Evolutionary conservation across 2,329 filamentous ascomycete genomes (phyloP).

Genomic region (Alternaria solani): DNA sequence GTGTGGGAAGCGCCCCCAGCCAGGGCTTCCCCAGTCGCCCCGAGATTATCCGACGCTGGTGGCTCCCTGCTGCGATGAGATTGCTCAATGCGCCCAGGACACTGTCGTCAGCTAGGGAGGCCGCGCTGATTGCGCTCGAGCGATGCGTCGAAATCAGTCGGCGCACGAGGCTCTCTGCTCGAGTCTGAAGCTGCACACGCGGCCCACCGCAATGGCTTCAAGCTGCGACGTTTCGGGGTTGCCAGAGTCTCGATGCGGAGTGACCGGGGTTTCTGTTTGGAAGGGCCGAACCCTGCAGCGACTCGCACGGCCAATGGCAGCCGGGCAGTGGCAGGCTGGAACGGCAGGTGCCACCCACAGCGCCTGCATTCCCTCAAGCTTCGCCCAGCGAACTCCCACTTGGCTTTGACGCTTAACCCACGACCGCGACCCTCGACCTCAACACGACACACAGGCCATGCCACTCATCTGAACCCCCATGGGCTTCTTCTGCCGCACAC

Average conservation of each 20-base stretch:
- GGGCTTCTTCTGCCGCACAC: constrained; percentile 32
- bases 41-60: constrained; percentile 4
- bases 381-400: constrained; percentile 35
- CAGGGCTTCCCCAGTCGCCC: not conserved
- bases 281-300: constrained; percentile 10
- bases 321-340: constrained; percentile 10
- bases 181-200: constrained; percentile 3
- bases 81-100: not conserved
- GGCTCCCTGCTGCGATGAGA: not conserved
- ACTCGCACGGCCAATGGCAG: constrained; percentile 5
- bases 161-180: not conserved
- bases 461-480: constrained; percentile 37
- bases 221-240: constrained; percentile 13
- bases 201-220: constrained; percentile 1
- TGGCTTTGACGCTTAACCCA: constrained; percentile 34
- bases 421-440: constrained; percentile 18
- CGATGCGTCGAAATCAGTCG: not conserved
- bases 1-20: not conserved
- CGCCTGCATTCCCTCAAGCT: constrained; percentile 20
- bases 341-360: constrained; percentile 22
- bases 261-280: constrained; percentile 1
- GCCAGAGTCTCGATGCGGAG: constrained; percentile 4
- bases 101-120: not conserved
- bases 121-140: not conserved
- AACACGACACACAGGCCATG: constrained; percentile 24